These are phyloP conservation scores for Penicillium cataractarum DNA, from an alignment of 495 filamentous ascomycete genomes.

Conservation along the genomic window DNA sequence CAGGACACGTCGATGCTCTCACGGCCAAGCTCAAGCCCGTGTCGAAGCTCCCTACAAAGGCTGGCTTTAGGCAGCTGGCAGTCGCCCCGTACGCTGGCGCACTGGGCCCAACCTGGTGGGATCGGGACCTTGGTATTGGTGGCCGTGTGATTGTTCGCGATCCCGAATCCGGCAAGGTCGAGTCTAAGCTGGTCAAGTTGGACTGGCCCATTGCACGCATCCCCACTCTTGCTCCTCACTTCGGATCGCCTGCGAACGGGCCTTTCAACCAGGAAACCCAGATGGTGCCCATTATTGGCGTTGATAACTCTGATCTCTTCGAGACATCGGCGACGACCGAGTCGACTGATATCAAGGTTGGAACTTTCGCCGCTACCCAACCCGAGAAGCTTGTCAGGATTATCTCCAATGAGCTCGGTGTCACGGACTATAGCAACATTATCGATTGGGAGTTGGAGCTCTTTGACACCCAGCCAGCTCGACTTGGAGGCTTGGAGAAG, in stretches of 20 bases:
- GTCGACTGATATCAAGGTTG: constrained; percentile 41
- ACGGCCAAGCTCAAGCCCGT: constrained; percentile 90
- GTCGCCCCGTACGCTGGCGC: constrained; percentile 92
- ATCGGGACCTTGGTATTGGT: constrained; percentile 87
- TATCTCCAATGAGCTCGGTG: constrained; percentile 72
- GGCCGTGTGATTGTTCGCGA: constrained; percentile 86
- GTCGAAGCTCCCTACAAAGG: constrained; percentile 74
- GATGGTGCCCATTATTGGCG: constrained; percentile 89
- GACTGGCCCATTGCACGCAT: constrained; percentile 93
- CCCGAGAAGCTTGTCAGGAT: constrained; percentile 81
- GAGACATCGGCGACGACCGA: constrained; percentile 24
- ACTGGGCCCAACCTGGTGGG: constrained; percentile 89
- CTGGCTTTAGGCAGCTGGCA: constrained; percentile 86
- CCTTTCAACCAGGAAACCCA: constrained; percentile 89
- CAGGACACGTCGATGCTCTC: constrained; percentile 90
- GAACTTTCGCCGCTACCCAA: constrained; percentile 78
- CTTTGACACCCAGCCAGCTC: constrained; percentile 86
- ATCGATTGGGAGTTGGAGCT: constrained; percentile 98
- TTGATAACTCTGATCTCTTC: constrained; percentile 72
- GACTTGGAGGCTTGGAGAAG: constrained; percentile 82
- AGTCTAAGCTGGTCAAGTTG: constrained; percentile 81
- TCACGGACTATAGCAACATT: constrained; percentile 70
- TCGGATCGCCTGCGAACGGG: constrained; percentile 76
- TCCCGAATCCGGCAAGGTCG: constrained; percentile 71
- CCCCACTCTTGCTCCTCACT: constrained; percentile 92